A percentile compares a stretch with the other conserved stretches of the same genome.
Conservation (phyloP, 1,284 basidiomycete genomes). For the Mycena citricolor region DNA sequence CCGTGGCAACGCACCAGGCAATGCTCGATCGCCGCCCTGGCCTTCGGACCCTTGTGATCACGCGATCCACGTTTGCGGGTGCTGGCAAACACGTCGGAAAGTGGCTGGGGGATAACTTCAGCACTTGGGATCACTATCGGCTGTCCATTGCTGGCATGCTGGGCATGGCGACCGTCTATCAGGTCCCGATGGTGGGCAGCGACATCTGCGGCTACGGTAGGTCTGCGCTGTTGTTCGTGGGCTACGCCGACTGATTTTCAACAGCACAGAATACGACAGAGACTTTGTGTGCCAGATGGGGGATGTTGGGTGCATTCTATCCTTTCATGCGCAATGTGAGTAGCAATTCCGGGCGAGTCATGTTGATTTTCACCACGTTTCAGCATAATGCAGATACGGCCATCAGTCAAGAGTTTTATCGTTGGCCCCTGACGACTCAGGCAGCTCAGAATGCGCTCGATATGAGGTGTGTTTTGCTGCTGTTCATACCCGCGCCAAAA, state of each 20-base stretch:
- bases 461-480: conserved; percentile 43
- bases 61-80: conserved; percentile 71
- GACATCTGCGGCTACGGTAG: conserved; percentile 68
- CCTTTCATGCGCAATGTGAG: conserved; percentile 71
- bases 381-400: conserved; percentile 58
- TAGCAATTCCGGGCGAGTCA: conserved; percentile 4
- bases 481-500: background rate
- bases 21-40: conserved; percentile 62
- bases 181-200: conserved; percentile 68
- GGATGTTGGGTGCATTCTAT: conserved; percentile 67
- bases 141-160: conserved; percentile 63
- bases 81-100: conserved; percentile 66
- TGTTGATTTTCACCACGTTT: background rate
- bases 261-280: conserved; percentile 59
- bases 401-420: conserved; percentile 67
- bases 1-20: conserved; percentile 57
- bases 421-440: conserved; percentile 56
- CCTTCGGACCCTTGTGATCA: conserved; percentile 63
- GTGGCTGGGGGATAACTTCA: conserved; percentile 70
- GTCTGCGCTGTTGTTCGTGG: conserved; percentile 21
- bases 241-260: conserved; percentile 1
- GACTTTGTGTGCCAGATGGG: conserved; percentile 66
- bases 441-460: conserved; percentile 62
- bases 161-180: conserved; percentile 60
- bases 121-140: conserved; percentile 56